Evolutionary conservation across 495 filamentous ascomycete genomes (phyloP), one percentile per base, ranked within the genome.

Genomic region (Haplographium delicatum): DNA sequence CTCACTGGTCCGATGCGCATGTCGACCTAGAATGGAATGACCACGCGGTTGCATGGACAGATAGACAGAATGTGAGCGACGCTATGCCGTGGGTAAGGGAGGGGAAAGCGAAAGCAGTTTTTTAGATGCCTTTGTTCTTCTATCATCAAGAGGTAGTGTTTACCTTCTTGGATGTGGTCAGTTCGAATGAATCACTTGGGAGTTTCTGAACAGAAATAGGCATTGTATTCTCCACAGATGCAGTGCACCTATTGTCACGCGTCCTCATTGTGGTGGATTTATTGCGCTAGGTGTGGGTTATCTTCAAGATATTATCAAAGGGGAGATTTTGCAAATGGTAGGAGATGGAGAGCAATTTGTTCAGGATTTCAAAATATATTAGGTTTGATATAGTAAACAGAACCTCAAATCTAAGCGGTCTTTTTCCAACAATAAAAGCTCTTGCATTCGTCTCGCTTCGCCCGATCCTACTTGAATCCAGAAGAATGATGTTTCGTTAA

Each of bases 261-360:
- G 33, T 35, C 6, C 6, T 5, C 1, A 35, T 35, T 16, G 1
- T 2, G 3, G 18, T 35, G 33, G 33, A 16, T 35, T 35, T 35
- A 5, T 35, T 35, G 33, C 18, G 6, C 11, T 50, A 16, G 47
- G 47, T 27, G 47, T 40, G 8, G 33, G 30, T 4, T 50, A 50
- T 25, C 10, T 50, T 11, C 47, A 50, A 3, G 47, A 35, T n/a
- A 40, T 50, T 11, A 50, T 50, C 34, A 16, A 50, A 15, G 47
- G 47, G 18, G 47, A 50, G 23, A 23, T 35, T 1, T n/a, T 46
- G 1, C 6, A 35, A 35, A 9, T 9, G 6, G 33, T 35, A 35
- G 3, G 18, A 13, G 33, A 35, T 16, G 33, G 33, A 35, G 33
- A 35, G 6, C 33, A 15, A 5, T 35, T 11, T 35, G 3, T 35